Evolutionary conservation across 257 asterid species (phyloP).

Genomic region (Knoxia roxburghii): DNA sequence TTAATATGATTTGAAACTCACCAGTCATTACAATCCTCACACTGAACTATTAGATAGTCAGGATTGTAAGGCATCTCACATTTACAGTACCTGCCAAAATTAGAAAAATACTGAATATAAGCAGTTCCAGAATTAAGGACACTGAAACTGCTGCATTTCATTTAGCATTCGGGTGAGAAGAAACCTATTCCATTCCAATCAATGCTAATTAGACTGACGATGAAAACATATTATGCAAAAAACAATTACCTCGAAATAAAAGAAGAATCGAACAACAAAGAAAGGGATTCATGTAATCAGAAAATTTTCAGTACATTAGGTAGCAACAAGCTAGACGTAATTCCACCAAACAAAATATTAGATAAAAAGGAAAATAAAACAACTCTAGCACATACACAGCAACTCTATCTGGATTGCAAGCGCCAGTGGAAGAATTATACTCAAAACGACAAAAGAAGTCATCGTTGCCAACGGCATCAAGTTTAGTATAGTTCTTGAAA

Average conservation of each 20-base stretch:
- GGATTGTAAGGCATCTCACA: conserved; percentile 99
- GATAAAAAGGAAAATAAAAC: neutral
- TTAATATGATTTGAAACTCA: conserved; percentile 25
- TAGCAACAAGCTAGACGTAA: conserved; percentile 2
- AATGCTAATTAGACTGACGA: too few relatives aligned
- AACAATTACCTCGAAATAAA: neutral
- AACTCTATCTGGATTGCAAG: conserved; percentile 88
- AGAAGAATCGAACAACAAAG: neutral
- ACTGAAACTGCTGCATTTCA: neutral
- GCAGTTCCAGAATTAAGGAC: neutral
- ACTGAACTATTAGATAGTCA: conserved; percentile 92
- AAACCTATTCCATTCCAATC: neutral
- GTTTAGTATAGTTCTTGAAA: conserved; percentile 82
- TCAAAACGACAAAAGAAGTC: conserved; percentile 93
- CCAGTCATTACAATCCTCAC: conserved; percentile 94
- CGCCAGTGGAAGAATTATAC: conserved; percentile 82
- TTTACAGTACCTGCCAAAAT: conserved; percentile 68
- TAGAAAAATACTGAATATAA: neutral
- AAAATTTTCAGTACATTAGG: neutral
- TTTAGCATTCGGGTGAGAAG: neutral
- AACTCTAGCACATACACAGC: conserved; percentile 65
- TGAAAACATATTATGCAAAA: neutral
- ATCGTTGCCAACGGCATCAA: conserved; percentile 84
- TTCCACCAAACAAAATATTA: neutral
- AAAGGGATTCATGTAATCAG: neutral